Conservation (phyloP, 805 yeast genomes). For the Candida qinlingensis region DNA sequence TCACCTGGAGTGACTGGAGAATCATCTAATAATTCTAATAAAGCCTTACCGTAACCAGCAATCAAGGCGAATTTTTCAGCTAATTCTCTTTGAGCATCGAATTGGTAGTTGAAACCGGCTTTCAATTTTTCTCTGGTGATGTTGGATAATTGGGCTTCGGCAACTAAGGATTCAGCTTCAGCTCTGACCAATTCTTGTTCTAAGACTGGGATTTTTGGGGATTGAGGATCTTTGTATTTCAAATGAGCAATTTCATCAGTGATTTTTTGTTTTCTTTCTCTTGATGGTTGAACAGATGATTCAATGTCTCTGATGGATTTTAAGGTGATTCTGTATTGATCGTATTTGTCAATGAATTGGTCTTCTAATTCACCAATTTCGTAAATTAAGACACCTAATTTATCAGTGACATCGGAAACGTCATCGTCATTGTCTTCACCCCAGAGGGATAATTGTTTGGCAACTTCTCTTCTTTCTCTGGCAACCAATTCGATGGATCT, state of each 20-base stretch:
- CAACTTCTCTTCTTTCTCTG: conserved; percentile 91
- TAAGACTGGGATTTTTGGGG: conserved; percentile 89
- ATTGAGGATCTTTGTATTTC: conserved; percentile 97
- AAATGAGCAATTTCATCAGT: conserved; percentile 96
- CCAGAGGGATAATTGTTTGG: conserved; percentile 95
- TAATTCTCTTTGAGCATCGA: conserved; percentile 90
- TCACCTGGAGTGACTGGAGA: conserved; percentile 99
- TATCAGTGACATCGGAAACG: conserved; percentile 94
- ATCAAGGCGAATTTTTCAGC: conserved; percentile 94
- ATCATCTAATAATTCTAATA: conserved; percentile 92
- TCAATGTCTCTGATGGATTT: conserved; percentile 95
- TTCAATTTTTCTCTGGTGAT: conserved; percentile 97
- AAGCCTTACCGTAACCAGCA: conserved; percentile 98
- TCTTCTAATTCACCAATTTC: conserved; percentile 98
- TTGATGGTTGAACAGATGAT: conserved; percentile 95
- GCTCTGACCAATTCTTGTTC: conserved; percentile 99
- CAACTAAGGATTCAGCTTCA: conserved; percentile 97
- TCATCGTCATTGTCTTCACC: conserved; percentile 98
- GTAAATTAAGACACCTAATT: conserved; percentile 90
- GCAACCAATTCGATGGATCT: conserved; percentile 91
- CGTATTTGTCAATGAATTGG: conserved; percentile 96
- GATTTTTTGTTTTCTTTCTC: conserved; percentile 96
- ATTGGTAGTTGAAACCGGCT: conserved; percentile 95
- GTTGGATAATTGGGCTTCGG: conserved; percentile 97
- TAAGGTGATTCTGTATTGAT: conserved; percentile 93